Evolutionary conservation across 2,329 filamentous ascomycete genomes (phyloP), one percentile per base, ranked within the genome.

Genomic region (Penicillium sp.): DNA sequence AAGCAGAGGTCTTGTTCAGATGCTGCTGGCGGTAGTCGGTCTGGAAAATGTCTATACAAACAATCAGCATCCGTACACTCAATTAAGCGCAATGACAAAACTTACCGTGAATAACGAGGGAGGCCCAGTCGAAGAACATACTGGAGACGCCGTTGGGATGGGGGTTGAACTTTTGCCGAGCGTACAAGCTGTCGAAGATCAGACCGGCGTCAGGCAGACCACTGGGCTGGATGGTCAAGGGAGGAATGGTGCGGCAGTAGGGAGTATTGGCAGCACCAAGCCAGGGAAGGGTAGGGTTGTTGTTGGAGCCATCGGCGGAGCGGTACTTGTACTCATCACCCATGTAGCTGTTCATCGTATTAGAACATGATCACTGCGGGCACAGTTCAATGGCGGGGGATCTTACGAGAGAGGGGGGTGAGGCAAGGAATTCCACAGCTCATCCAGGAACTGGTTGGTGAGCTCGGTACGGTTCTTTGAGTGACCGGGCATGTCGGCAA

Each of bases 131-230:
- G 77, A 86, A 89, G 40, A 89, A 74, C 8, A 89, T 76, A 58
- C 83, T 87, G 1, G 86, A 90, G 1, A 88, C 82, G 33, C 87
- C 87, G 69, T 89, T 89, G 0, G 86, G 85, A 55, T 88, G 85
- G 22, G 71, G 69, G 22, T 60, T 75, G 56, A 76, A 76, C 60
- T 69, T 65, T 47, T 71, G 60, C 55, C 75, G 61, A 56, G 72
- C 66, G 65, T 75, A 67, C 50, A 77, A 55, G 62, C 73, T 65
- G 60, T 80, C 69, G 56, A 80, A 71, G 44, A 79, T 52, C 48
- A 80, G 53, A 53, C 75, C 72, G 5, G 88, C 84, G 60, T 90
- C 87, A 0, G 88, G 88, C 47, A 87, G 71, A 0, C 85, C 85
- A 5, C 81, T 84, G 2, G 83, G 79, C n/a, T 81, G 78, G 16